A percentile compares a stretch with the other conserved stretches of the same genome.
phyloP scores from a whole-genome alignment of 331 rosid species.

The Rosa hybrid region DNA sequence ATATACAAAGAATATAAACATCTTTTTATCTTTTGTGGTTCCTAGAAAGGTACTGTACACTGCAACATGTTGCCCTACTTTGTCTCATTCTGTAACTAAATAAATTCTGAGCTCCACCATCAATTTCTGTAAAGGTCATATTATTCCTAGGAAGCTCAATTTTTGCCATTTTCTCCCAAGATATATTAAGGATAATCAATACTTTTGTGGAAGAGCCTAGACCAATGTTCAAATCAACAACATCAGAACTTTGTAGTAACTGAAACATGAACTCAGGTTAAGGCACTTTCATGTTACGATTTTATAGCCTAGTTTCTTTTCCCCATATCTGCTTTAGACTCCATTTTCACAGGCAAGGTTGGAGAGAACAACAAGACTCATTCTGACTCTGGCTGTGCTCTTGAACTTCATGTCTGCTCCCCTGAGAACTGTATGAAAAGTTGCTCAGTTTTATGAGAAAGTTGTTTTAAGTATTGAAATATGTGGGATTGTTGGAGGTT shows the following conservation, averaged over 20 bases:
- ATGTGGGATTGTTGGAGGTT: neutral
- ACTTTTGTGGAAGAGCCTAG: neutral
- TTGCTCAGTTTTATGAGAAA: neutral
- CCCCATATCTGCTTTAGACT: neutral
- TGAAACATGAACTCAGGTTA: neutral
- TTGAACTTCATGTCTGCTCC: neutral
- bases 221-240: neutral
- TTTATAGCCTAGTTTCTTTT: neutral
- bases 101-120: neutral
- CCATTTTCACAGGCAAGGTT: neutral
- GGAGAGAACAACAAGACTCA: neutral
- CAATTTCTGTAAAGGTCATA: neutral
- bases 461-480: neutral
- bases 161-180: neutral
- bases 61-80: neutral
- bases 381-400: neutral
- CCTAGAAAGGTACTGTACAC: neutral
- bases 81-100: neutral
- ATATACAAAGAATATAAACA: neutral
- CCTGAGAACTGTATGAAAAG: neutral
- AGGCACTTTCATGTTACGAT: neutral
- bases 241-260: neutral
- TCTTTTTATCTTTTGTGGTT: neutral
- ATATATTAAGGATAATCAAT: neutral
- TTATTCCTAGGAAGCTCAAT: neutral